Evolutionary conservation across 108 stramenopile genomes (phyloP).

Genomic region (Skeletonema costatum): DNA sequence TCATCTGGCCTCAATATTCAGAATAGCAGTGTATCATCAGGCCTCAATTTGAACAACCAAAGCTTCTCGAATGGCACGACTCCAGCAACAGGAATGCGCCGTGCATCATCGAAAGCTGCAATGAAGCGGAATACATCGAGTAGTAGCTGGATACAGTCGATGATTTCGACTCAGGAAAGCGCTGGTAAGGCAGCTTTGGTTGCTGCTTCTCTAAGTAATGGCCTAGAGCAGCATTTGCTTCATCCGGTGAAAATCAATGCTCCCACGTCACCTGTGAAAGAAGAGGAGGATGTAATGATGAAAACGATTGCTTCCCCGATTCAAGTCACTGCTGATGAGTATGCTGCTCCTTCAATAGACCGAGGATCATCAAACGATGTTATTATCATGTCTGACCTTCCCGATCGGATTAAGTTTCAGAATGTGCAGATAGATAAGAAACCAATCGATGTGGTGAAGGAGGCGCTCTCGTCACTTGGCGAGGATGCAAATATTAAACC

Average conservation of each 20-base stretch:
- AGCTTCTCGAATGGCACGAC: neutral
- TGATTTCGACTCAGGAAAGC: constrained; percentile 3
- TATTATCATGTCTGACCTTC: constrained; percentile 35
- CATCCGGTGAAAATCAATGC: neutral
- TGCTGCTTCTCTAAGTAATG: too few relatives aligned
- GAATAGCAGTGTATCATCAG: neutral
- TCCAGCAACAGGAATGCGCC: neutral
- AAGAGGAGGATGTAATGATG: neutral
- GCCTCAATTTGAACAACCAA: neutral
- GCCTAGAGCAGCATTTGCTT: neutral
- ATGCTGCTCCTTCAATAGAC: neutral
- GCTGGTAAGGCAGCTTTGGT: constrained; percentile 7
- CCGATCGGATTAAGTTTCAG: constrained; percentile 40
- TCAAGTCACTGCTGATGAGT: constrained; percentile 5
- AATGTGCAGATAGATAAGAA: constrained; percentile 12
- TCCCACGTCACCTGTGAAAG: neutral
- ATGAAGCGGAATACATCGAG: constrained; percentile 1
- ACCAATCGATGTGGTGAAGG: constrained; percentile 39
- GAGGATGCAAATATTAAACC: constrained; percentile 15
- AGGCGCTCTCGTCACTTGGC: constrained; percentile 30
- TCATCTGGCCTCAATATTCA: neutral
- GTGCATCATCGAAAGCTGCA: neutral
- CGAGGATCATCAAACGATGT: neutral
- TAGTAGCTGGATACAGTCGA: neutral
- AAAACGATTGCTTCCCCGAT: neutral